Evolutionary conservation across 139 green algal species (phyloP).

Genomic region (Pleodorina starrii): DNA sequence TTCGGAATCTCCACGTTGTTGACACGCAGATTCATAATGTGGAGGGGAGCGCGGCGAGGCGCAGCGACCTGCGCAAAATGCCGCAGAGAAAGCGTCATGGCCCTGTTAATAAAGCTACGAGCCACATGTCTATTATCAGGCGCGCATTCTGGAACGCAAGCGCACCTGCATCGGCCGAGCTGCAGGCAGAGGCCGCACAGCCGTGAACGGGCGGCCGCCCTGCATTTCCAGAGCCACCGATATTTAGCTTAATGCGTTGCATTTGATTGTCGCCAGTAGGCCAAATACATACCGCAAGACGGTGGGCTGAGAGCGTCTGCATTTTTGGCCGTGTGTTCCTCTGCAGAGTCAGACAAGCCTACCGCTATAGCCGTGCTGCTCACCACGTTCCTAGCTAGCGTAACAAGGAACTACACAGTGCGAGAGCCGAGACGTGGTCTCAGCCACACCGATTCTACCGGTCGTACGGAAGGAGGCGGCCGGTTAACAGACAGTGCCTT

Average conservation of each 20-base stretch:
- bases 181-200: slow-evolving; percentile 52
- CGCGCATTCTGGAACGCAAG: background rate
- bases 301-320: slow-evolving; percentile 36
- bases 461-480: slow-evolving; percentile 9
- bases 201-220: slow-evolving; percentile 58
- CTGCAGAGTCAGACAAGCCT: background rate
- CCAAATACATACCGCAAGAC: slow-evolving; percentile 19
- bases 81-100: too few relatives aligned
- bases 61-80: slow-evolving; percentile 52
- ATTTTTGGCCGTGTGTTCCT: slow-evolving; percentile 17
- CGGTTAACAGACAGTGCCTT: too few relatives aligned
- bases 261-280: too few relatives aligned
- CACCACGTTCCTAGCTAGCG: slow-evolving; percentile 3
- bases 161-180: slow-evolving; percentile 57
- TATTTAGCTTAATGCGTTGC: background rate
- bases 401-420: background rate
- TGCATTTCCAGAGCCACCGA: background rate
- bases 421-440: background rate
- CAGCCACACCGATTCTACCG: background rate
- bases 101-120: too few relatives aligned
- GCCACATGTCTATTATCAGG: too few relatives aligned
- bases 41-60: slow-evolving; percentile 71
- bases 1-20: slow-evolving; percentile 99
- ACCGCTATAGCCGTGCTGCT: background rate
- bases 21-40: slow-evolving; percentile 91